Conservation (phyloP, 2,329 filamentous ascomycete genomes). For the Lanzia echinophila region DNA sequence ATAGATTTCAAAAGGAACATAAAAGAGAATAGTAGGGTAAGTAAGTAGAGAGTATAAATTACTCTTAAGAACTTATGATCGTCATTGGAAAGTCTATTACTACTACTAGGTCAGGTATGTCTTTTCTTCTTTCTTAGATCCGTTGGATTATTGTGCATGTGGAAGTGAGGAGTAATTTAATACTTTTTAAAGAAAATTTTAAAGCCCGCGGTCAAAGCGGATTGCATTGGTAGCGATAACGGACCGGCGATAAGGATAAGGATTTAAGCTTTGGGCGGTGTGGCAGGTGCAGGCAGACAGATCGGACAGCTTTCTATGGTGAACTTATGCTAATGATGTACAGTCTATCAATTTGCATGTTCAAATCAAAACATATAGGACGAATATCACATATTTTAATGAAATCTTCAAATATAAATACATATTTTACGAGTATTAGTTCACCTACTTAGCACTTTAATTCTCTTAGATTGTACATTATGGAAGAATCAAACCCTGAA, state of each 20-base stretch:
- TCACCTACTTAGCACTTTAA: no score
- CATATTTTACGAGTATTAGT: no score
- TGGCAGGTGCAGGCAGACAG: no score
- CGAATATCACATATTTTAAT: no score
- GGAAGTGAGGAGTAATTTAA: not conserved
- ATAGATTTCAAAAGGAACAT: not conserved
- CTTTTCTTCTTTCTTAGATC: not conserved
- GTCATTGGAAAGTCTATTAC: not conserved
- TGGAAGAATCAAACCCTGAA: constrained; percentile 53
- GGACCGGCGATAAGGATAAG: constrained; percentile 7
- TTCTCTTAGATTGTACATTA: constrained; percentile 3
- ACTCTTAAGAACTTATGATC: not conserved
- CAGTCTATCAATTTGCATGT: no score
- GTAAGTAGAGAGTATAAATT: not conserved
- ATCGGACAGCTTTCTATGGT: no score
- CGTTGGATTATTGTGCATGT: no score
- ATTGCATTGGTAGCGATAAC: not conserved
- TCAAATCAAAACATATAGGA: no score
- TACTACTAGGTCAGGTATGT: no score
- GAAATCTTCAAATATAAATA: no score
- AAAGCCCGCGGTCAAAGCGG: not conserved
- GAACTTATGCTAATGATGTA: no score
- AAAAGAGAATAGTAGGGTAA: not conserved
- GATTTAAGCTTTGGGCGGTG: not conserved
- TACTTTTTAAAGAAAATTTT: not conserved